These are phyloP conservation scores for Fusarium aywerte DNA, from an alignment of 2,329 filamentous ascomycete genomes.

Conservation along the genomic window DNA sequence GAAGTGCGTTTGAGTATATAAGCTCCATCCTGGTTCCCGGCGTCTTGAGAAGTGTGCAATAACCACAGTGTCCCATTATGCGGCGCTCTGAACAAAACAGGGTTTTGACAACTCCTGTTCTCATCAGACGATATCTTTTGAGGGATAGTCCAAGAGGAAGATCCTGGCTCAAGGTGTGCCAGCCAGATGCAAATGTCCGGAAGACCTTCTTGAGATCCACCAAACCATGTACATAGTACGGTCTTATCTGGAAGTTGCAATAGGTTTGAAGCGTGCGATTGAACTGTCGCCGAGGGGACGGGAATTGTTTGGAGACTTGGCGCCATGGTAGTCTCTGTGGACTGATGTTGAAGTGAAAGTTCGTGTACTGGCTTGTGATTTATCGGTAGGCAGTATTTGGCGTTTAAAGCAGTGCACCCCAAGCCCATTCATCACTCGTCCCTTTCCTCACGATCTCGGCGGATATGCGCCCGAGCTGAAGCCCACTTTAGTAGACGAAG, in stretches of 20 bases:
- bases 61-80: conserved; percentile 53
- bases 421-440: not conserved
- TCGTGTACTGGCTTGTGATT: too few relatives aligned
- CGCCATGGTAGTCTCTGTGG: not conserved
- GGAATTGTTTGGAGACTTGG: conserved; percentile 24
- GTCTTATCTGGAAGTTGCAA: conserved; percentile 54
- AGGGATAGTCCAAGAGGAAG: conserved; percentile 49
- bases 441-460: conserved; percentile 10
- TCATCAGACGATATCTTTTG: conserved; percentile 53
- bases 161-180: conserved; percentile 50
- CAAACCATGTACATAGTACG: conserved; percentile 58
- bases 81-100: conserved; percentile 54
- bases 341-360: not conserved
- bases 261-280: conserved; percentile 59
- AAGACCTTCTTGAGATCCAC: conserved; percentile 57
- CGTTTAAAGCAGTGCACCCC: conserved; percentile 1
- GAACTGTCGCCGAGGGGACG: conserved; percentile 54
- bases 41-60: conserved; percentile 58
- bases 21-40: conserved; percentile 57
- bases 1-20: conserved; percentile 53
- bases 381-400: too few relatives aligned
- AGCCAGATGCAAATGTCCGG: conserved; percentile 58
- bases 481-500: rapidly evolving
- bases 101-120: conserved; percentile 58
- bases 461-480: conserved; percentile 1